Base-by-base conservation (phyloP, 2,329 filamentous ascomycete species). In the Hypoxylon rubiginosum region DNA sequence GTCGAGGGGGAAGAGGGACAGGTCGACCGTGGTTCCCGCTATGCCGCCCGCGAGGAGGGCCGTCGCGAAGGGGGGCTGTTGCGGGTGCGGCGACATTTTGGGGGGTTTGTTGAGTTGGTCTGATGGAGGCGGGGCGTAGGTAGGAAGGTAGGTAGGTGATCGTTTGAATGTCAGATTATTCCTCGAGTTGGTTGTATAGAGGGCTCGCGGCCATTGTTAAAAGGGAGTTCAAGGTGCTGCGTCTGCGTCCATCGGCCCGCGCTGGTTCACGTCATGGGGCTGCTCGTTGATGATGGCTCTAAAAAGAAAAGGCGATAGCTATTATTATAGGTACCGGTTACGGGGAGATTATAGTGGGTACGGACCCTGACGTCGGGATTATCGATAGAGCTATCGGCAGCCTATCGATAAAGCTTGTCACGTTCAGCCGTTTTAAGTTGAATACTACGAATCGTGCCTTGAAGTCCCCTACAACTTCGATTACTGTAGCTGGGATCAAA, bases 1-100 rank as follows among this genome's bases (percentile, higher is more conserved):
- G 86, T 99, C 97, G 85, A 99, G 93, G 0, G 96, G 96, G 84
- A 92, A 99, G 77, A 99, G 92, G 60, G 94, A 94, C 75, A 97
- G 90, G 87, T 99, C 96, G 80, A 98, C 96, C 13, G 94, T 97
- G 51, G 96, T 96, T 77, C 96, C 96, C 72, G 96, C 96, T 71
- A 97, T 84, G 76, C 90, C 96, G 79, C 96, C 96, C 72, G 96
- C 93, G 85, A 90, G 79, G 74, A 91, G 88, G 75, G 88, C 87
- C 26, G 86, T 84, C 58, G 84, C 84, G 82, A 89, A 90, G 74
- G 83, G 77, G 82, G 81, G 73, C 73, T 75, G 69, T 57, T 57
- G 62, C 62, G 72, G 67, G 55, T 71, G 67, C 13, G 72, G 32
- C 49, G 72, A 62, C 64, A 58, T 58, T 56, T 57, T 17, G 39